A percentile compares a stretch with the other conserved stretches of the same genome.
phyloP scores from a whole-genome alignment of 1,284 basidiomycete species.

The Rhodotorula sp. region DNA sequence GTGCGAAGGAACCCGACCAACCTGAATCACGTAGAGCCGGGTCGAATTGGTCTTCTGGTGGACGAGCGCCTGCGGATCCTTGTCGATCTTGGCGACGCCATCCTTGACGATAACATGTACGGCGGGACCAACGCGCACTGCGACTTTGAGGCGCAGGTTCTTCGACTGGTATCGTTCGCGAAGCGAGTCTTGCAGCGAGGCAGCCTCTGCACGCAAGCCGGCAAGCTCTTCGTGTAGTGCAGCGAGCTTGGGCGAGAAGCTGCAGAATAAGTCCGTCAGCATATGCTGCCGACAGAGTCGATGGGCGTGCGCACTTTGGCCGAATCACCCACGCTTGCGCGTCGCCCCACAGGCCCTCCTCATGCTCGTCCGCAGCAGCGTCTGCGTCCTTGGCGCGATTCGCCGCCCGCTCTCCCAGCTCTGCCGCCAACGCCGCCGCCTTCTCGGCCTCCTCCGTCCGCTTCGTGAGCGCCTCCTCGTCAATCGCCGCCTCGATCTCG shows the following conservation, averaged over 20 bases:
- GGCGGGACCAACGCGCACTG: conserved; percentile 24
- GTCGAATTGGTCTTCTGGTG: conserved; percentile 17
- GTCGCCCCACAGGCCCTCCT: conserved; percentile 30
- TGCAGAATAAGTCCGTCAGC: conserved; percentile 46
- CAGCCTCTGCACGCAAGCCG: conserved; percentile 39
- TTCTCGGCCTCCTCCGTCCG: conserved; percentile 38
- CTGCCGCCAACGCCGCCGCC: conserved; percentile 43
- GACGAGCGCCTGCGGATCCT: conserved; percentile 14
- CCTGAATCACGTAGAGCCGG: conserved; percentile 18
- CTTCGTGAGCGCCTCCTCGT: conserved; percentile 48
- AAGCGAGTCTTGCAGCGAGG: conserved; percentile 45
- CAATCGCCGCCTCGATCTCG: conserved; percentile 64
- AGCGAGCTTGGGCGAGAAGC: conserved; percentile 66
- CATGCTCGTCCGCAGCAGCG: neutral
- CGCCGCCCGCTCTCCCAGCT: conserved; percentile 14
- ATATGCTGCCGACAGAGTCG: neutral
- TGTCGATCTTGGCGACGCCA: conserved; percentile 18
- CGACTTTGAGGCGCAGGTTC: conserved; percentile 16
- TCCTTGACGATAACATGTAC: conserved; percentile 19
- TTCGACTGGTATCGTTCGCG: conserved; percentile 29
- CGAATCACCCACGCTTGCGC: conserved; percentile 62
- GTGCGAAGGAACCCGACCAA: neutral
- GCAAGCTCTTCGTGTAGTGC: conserved; percentile 57
- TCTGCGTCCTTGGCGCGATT: conserved; percentile 20
- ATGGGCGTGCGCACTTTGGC: conserved; percentile 61